A percentile compares a stretch with the other conserved stretches of the same genome.
phyloP scores from a whole-genome alignment of 2,329 filamentous ascomycete genomes.

The Ophidiomyces ophidiicola region DNA sequence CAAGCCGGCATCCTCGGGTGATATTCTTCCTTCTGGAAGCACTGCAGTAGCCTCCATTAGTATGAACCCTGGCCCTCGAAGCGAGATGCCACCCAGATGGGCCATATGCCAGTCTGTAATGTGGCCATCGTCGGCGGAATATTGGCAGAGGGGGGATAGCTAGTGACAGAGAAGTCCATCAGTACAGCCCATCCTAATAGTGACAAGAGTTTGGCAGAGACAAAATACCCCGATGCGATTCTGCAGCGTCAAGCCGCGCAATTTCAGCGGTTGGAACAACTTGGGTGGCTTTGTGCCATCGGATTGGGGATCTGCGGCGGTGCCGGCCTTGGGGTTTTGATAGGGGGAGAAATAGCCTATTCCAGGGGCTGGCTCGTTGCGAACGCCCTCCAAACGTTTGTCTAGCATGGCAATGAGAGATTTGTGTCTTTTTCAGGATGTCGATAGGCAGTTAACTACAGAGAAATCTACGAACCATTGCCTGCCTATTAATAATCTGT shows the following conservation, averaged over 20 bases:
- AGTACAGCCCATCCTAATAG: constrained; percentile 1
- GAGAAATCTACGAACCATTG: no score
- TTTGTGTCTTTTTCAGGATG: no score
- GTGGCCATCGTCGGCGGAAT: constrained; percentile 57
- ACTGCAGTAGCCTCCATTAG: constrained; percentile 68
- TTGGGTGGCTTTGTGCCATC: constrained; percentile 38
- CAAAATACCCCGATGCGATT: constrained; percentile 48
- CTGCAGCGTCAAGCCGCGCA: constrained; percentile 50
- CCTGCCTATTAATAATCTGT: no score
- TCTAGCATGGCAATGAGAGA: no score
- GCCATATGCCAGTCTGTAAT: constrained; percentile 70
- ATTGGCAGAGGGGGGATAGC: constrained; percentile 54
- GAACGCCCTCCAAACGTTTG: constrained; percentile 6
- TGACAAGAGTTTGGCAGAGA: background rate
- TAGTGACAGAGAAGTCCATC: constrained; percentile 14
- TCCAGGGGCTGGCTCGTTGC: constrained; percentile 26
- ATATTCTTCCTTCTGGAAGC: constrained; percentile 64
- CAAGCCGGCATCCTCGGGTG: constrained; percentile 63
- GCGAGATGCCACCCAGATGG: constrained; percentile 63
- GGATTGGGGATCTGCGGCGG: constrained; percentile 31
- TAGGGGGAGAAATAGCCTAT: constrained; percentile 29
- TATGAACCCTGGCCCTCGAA: constrained; percentile 57
- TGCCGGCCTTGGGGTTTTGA: constrained; percentile 27
- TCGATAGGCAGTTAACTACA: no score
- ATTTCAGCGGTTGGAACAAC: constrained; percentile 46